Conservation (phyloP, 805 yeast genomes). For the Nakazawaea ambrosiae region DNA sequence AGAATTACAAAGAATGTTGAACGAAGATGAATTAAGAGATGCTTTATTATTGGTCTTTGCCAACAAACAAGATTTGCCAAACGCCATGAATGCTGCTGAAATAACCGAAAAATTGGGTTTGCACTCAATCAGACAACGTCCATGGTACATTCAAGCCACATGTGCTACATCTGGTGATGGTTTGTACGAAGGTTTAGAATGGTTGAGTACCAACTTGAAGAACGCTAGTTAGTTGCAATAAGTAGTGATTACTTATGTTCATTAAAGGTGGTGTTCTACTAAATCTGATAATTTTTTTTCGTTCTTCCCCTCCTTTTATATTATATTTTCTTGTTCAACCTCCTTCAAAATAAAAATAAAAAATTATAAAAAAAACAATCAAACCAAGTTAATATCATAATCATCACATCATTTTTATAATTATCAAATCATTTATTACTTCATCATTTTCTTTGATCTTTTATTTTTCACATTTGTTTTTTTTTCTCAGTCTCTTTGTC, state of each 20-base stretch:
- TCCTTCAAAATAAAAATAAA: no score
- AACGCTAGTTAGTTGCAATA: conserved; percentile 38
- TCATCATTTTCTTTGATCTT: no score
- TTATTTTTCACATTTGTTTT: no score
- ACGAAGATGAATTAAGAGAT: conserved; percentile 97
- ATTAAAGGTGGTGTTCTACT: neutral
- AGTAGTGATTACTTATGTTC: neutral
- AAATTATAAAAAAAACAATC: no score
- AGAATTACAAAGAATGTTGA: conserved; percentile 95
- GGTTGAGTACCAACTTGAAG: conserved; percentile 90
- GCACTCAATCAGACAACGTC: conserved; percentile 96
- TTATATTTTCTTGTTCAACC: no score
- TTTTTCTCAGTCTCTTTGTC: no score
- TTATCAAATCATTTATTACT: no score
- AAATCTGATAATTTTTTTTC: no score
- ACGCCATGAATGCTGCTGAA: conserved; percentile 98
- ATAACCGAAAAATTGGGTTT: conserved; percentile 95
- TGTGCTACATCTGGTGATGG: conserved; percentile 99
- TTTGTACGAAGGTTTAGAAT: conserved; percentile 94
- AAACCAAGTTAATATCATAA: no score
- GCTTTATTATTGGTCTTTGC: conserved; percentile 94
- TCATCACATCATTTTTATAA: no score
- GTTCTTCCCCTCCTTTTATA: no score
- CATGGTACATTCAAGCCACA: conserved; percentile 98
- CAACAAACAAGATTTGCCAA: conserved; percentile 97